Evolutionary conservation across 1,284 basidiomycete genomes (phyloP), one percentile per base, ranked within the genome.

Genomic region (Lentinula novae-zelandiae): DNA sequence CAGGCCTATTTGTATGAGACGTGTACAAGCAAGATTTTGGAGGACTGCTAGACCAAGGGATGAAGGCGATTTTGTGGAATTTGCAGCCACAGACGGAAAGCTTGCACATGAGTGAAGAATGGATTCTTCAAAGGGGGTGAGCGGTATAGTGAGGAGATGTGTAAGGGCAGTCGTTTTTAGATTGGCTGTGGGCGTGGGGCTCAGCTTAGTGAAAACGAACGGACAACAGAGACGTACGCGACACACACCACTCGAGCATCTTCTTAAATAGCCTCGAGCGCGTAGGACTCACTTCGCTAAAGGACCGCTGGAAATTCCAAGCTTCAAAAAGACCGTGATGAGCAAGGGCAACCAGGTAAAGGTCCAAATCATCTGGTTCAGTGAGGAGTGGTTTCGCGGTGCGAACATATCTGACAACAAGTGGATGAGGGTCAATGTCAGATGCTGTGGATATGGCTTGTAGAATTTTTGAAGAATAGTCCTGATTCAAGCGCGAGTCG

Each of bases 11-110:
- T 93, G 89, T 36, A 94, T 83, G 3, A 93, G 81, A 10, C 92
- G 85, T 8, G 91, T 83, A 60, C 87, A 92, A 36, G 93, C 80
- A n/a, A 95, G 81, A 67, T 94, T 90, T 70, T 93, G 92, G 0
- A 95, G 73, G 10, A 86, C 76, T 1, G 84, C 79, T 20, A 87
- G 73, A 34, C 53, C 60, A 4, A 61, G 38, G 34, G 60, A 36
- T 3, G 60, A 36, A 20, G 38, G 49, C 1, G 85, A 83, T 0
- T 75, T 63, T 0, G 77, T 83, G 71, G 27, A 87, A 71, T 33
- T 76, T 67, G 34, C 34, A 20, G 27, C 57, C 83, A 36, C 13
- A 33, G 59, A 34, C 3, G 88, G 85, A 15, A 80, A 74, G 22
- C 84, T 75, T 1, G 87, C 86, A 63, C 84, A 85, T 0, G 73